Evolutionary conservation across 1,139 yeast genomes (phyloP).

Genomic region (Yamadazyma pseudoaaseri): DNA sequence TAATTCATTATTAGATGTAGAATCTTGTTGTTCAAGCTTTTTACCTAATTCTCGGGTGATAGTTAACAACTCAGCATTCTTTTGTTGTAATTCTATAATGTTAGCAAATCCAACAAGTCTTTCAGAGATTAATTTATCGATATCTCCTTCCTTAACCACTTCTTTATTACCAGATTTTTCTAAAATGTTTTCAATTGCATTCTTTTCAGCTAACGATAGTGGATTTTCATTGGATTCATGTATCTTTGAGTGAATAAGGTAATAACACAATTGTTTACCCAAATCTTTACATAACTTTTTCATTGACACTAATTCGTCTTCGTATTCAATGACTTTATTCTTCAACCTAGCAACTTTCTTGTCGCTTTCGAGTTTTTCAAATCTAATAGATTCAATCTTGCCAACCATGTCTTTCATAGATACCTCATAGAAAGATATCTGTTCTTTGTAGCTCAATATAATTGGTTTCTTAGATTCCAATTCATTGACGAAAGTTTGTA

Average conservation of each 20-base stretch:
- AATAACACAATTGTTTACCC: constrained; percentile 74
- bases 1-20: constrained; percentile 36
- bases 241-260: constrained; percentile 65
- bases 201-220: constrained; percentile 55
- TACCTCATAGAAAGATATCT: constrained; percentile 45
- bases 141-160: constrained; percentile 50
- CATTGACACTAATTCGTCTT: constrained; percentile 43
- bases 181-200: constrained; percentile 47
- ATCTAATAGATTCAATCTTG: constrained; percentile 35
- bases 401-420: constrained; percentile 40
- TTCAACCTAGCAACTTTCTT: constrained; percentile 34
- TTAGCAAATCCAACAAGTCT: constrained; percentile 69
- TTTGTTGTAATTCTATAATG: constrained; percentile 66
- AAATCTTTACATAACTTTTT: constrained; percentile 66
- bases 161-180: constrained; percentile 34
- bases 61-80: constrained; percentile 68
- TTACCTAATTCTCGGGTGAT: constrained; percentile 70
- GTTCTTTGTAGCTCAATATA: constrained; percentile 62
- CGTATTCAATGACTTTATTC: constrained; percentile 27
- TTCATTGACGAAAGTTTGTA: constrained; percentile 71
- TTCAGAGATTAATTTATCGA: constrained; percentile 69
- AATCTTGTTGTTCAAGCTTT: constrained; percentile 57
- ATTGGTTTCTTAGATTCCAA: constrained; percentile 80
- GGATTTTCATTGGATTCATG: constrained; percentile 54
- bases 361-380: constrained; percentile 42